Conservation (phyloP, 1,284 basidiomycete species). For the Phylloboletellus chloephorus region DNA sequence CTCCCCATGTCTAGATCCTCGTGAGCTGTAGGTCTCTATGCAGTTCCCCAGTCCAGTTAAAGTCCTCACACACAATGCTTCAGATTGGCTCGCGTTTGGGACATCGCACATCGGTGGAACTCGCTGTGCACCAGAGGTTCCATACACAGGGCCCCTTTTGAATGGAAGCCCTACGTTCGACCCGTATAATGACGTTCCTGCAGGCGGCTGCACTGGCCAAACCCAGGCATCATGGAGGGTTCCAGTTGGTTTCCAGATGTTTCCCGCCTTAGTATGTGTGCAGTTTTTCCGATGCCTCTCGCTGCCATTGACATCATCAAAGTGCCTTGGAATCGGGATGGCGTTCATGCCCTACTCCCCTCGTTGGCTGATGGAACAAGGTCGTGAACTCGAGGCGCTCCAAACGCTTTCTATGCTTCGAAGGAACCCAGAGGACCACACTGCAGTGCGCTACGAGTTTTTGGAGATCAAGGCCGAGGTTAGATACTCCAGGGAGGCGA, state of each 20-base stretch:
- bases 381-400: slow-evolving; percentile 32
- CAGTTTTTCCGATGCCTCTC: neutral
- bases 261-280: slow-evolving; percentile 28
- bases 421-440: slow-evolving; percentile 16
- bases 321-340: slow-evolving; percentile 34
- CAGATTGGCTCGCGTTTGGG: slow-evolving; percentile 33
- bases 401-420: slow-evolving; percentile 25
- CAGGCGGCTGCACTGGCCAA: slow-evolving; percentile 30
- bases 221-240: slow-evolving; percentile 30
- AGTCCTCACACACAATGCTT: neutral
- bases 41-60: neutral
- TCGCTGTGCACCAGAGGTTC: slow-evolving; percentile 26
- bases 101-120: slow-evolving; percentile 35
- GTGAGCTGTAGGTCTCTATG: slow-evolving; percentile 27
- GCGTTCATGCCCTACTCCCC: slow-evolving; percentile 33
- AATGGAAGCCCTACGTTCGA: slow-evolving; percentile 32
- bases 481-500: slow-evolving; percentile 25
- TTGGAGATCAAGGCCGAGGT: slow-evolving; percentile 32
- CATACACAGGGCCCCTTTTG: slow-evolving; percentile 32
- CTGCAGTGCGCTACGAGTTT: slow-evolving; percentile 27
- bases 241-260: slow-evolving; percentile 29
- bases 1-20: slow-evolving; percentile 20
- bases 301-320: slow-evolving; percentile 5
- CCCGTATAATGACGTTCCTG: slow-evolving; percentile 28
- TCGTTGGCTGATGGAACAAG: slow-evolving; percentile 34